Base-by-base conservation (phyloP, 495 filamentous ascomycete species). In the Massariosphaeria phaeospora region DNA sequence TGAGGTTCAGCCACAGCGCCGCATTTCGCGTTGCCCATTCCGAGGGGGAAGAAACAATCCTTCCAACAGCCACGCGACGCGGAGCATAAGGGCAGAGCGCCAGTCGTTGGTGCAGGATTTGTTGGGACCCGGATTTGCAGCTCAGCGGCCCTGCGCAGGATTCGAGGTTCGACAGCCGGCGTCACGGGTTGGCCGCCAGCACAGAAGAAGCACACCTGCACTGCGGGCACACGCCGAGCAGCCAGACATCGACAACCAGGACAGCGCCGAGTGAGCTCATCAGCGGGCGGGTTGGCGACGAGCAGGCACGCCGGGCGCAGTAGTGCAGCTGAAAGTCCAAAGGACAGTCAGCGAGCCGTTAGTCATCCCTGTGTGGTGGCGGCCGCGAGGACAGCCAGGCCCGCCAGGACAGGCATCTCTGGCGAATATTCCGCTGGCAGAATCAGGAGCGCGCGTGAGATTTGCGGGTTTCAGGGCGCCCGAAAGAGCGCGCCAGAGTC, bases 381-480 rank as follows among this genome's bases (percentile, higher is more conserved):
- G 26, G 27, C 9, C 27, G 35, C 2, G 21, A 4, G 18, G 30
- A 33, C 30, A 33, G n/a, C 30, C n/a, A n/a, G n/a, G 30, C 30
- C 30, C 30, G 36, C n/a, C 39, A 34, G n/a, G n/a, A n/a, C n/a
- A n/a, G n/a, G 27, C 49, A 15, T 23, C 52, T 21, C 55, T 59
- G 55, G 48, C 48, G 55, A 59, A 52, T 59, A 59, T 48, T 44
- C 30, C 30, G 7, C 34, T 59, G 55, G 55, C 41, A 39, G 48
- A 52, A 41, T 59, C 34, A 59, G 55, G 55, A 52, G 55, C 39
- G 56, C n/a, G n/a, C n/a, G 49, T 53, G 49, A 59, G 56, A 47
- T 59, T 54, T 53, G 42, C 55, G 48, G 56, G 56, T 59, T 59
- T 59, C 56, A 59, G 56, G 23, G 21, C 34, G 49, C 56, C 49